Evolutionary conservation across 2,329 filamentous ascomycete species (phyloP).

Genomic region (Colletotrichum endophyticum): DNA sequence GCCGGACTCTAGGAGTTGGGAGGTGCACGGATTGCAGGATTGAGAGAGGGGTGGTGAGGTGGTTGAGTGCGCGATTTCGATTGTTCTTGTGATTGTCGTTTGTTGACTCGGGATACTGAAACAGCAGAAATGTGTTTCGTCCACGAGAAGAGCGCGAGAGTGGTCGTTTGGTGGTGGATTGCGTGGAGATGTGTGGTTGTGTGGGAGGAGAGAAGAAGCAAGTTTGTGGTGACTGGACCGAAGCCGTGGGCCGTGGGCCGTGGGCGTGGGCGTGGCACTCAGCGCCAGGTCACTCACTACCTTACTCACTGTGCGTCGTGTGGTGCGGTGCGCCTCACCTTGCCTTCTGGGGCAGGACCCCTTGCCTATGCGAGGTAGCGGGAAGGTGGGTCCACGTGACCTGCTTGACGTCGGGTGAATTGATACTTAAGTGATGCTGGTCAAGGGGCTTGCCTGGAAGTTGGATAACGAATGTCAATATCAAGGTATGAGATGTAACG

Average conservation of each 20-base stretch:
- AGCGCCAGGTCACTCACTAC: not conserved
- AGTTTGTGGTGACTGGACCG: slow-evolving; percentile 11
- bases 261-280: not conserved
- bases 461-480: not conserved
- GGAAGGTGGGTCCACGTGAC: slow-evolving; percentile 10
- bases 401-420: not conserved
- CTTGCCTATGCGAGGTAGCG: slow-evolving; percentile 2
- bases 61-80: slow-evolving; percentile 1
- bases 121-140: slow-evolving; percentile 19
- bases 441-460: not conserved
- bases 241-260: not conserved
- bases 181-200: not conserved
- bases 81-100: not conserved
- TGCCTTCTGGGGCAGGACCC: slow-evolving; percentile 12
- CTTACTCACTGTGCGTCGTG: not conserved
- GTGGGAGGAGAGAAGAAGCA: slow-evolving; percentile 19
- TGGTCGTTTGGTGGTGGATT: slow-evolving; percentile 1
- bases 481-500: not conserved
- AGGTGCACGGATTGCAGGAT: not conserved
- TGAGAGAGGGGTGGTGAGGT: not conserved
- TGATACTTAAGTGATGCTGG: not conserved
- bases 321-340: slow-evolving; percentile 13
- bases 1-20: slow-evolving; percentile 5
- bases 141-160: slow-evolving; percentile 15
- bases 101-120: slow-evolving; percentile 16